Evolutionary conservation across 1,284 basidiomycete genomes (phyloP).

Genomic region (Stereum hirsutum): DNA sequence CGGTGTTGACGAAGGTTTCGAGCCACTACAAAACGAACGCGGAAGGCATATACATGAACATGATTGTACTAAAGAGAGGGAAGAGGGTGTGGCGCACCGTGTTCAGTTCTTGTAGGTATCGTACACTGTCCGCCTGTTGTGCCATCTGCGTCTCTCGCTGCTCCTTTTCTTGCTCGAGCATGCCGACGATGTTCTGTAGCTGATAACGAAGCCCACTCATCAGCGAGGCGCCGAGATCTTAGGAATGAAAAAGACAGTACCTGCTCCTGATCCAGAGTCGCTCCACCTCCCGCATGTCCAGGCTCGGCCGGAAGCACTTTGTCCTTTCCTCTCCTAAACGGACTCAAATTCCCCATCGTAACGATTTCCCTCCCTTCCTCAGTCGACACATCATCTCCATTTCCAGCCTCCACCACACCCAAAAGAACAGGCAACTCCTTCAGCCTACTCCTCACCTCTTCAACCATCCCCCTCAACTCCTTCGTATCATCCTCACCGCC

Average conservation of each 20-base stretch:
- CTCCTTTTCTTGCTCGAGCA: conserved; percentile 35
- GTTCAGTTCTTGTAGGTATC: conserved; percentile 70
- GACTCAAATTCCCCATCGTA: too few species aligned
- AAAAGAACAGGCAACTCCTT: too few species aligned
- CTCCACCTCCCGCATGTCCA: not conserved
- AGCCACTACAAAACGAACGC: conserved; percentile 52
- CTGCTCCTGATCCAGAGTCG: not conserved
- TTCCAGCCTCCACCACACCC: too few species aligned
- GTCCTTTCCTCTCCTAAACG: too few species aligned
- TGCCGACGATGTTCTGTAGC: conserved; percentile 32
- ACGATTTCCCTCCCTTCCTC: too few species aligned
- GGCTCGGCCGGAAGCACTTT: too few species aligned
- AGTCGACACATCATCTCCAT: too few species aligned
- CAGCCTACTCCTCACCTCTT: too few species aligned
- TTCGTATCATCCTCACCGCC: too few species aligned
- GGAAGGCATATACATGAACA: not conserved
- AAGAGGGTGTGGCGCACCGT: conserved; percentile 28
- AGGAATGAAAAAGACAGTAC: not conserved
- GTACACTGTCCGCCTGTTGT: conserved; percentile 61
- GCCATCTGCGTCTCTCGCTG: conserved; percentile 39
- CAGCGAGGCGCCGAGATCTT: not conserved
- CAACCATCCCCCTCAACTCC: too few species aligned
- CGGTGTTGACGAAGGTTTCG: conserved; percentile 69
- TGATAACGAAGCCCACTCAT: conserved; percentile 11
- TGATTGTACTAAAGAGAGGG: not conserved